These are phyloP conservation scores for Fusarium coicis DNA, from an alignment of 2,329 filamentous ascomycete species.

Conservation along the genomic window DNA sequence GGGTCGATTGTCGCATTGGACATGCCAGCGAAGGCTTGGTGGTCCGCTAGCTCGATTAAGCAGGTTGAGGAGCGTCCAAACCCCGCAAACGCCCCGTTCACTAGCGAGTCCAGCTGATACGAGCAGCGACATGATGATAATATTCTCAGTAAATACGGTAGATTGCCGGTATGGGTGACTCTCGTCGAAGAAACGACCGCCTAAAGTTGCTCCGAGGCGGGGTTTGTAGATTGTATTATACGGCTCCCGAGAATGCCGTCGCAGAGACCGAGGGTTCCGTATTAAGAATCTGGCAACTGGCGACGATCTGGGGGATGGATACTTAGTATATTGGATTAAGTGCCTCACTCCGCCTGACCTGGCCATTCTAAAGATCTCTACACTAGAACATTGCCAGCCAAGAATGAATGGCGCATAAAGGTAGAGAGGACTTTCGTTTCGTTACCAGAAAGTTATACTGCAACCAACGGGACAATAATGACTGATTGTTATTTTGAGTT, in stretches of 20 bases:
- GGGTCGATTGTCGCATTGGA: no score
- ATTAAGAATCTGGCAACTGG: accelerated
- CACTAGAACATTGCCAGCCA: no score
- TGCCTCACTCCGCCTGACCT: neutral
- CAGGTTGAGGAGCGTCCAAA: neutral
- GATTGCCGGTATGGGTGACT: no score
- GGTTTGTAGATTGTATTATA: neutral
- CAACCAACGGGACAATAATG: neutral
- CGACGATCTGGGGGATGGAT: no score
- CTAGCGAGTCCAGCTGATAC: neutral
- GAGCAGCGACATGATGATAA: no score
- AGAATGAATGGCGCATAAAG: neutral
- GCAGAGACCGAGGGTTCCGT: neutral
- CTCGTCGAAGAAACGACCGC: neutral
- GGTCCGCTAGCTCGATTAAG: neutral
- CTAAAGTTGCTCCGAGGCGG: neutral
- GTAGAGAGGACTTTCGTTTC: neutral
- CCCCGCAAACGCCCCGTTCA: neutral
- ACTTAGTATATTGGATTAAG: neutral
- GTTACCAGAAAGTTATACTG: neutral
- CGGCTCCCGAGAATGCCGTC: neutral
- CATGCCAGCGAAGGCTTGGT: neutral
- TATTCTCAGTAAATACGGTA: neutral
- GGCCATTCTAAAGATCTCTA: accelerated
- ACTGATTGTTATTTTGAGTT: no score